These are phyloP conservation scores for Calonectria montana DNA, from an alignment of 2,329 filamentous ascomycete species.

Conservation along the genomic window DNA sequence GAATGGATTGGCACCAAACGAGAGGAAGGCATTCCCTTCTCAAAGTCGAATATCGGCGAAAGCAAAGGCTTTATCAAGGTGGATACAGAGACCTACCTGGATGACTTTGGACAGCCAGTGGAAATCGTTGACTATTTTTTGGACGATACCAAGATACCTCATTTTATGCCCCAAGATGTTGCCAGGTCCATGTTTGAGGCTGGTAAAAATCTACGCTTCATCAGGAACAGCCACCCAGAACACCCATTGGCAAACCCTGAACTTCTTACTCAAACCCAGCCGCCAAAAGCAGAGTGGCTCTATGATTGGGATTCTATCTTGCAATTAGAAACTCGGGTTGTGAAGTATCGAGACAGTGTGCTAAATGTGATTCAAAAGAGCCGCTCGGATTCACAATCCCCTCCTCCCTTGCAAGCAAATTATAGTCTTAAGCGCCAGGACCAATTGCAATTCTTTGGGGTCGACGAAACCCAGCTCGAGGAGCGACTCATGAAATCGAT, in stretches of 20 bases:
- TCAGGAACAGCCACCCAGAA: conserved; percentile 76
- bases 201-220: conserved; percentile 79
- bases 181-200: conserved; percentile 81
- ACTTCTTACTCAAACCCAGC: conserved; percentile 57
- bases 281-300: conserved; percentile 73
- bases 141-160: conserved; percentile 73
- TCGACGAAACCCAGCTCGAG: conserved; percentile 59
- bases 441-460: conserved; percentile 61
- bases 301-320: conserved; percentile 79
- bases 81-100: conserved; percentile 63
- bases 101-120: conserved; percentile 69
- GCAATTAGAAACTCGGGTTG: conserved; percentile 69
- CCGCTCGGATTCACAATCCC: conserved; percentile 1
- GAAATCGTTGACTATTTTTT: conserved; percentile 72
- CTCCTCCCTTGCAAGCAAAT: neutral
- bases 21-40: conserved; percentile 66
- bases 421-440: neutral
- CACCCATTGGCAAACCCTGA: conserved; percentile 73
- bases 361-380: conserved; percentile 36
- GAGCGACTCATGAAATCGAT: conserved; percentile 64
- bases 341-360: conserved; percentile 48
- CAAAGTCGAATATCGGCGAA: conserved; percentile 56
- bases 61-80: conserved; percentile 71
- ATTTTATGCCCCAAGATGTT: conserved; percentile 78
- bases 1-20: conserved; percentile 79